Evolutionary conservation across 805 yeast genomes (phyloP), one percentile per base, ranked within the genome.

Genomic region (Hanseniaspora meyeri): DNA sequence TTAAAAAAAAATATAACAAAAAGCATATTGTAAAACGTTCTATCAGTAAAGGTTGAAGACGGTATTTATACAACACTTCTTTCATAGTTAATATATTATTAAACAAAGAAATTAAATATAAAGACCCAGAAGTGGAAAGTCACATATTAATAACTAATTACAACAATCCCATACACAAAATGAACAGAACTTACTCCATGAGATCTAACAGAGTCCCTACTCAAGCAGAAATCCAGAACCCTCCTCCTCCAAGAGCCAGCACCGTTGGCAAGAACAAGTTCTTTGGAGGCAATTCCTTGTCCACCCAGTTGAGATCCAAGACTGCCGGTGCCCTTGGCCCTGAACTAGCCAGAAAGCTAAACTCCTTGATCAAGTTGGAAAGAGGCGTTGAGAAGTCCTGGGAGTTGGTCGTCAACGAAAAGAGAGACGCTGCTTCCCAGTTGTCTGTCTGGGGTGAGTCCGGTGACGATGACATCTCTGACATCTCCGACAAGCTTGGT

Each of bases 181-280:
- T 85, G 91, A 89, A 85, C 74, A 83, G 88, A 81, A 85, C 93
- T 11, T 85, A 85, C 69, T 85, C 93, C 20, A 73, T 85, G 67
- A 83, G 91, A 80, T 76, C 81, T 65, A 72, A 84, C 57, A 86
- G 96, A 73, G 97, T 97, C 42, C 98, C 98, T 60, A 90, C 98
- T 58, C 97, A 97, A 59, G 81, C 96, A 62, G 96, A 91, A 74
- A 73, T 91, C 73, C 90, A 85, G 70, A 79, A 86, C 51, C 97
- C 97, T 37, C 46, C 53, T 37, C 91, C 95, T 57, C 97, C 97
- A 49, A 97, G 97, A 62, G 83, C 95, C 43, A 82, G 96, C 36
- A 75, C 95, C 55, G 85, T 97, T 66, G 88, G 88, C 76, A 66
- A 77, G 59, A 79, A 83, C 65, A 82, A 83, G 67, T 91, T 90